Conservation (phyloP, 176 grass and related monocot species). For the Olyra latifolia region DNA sequence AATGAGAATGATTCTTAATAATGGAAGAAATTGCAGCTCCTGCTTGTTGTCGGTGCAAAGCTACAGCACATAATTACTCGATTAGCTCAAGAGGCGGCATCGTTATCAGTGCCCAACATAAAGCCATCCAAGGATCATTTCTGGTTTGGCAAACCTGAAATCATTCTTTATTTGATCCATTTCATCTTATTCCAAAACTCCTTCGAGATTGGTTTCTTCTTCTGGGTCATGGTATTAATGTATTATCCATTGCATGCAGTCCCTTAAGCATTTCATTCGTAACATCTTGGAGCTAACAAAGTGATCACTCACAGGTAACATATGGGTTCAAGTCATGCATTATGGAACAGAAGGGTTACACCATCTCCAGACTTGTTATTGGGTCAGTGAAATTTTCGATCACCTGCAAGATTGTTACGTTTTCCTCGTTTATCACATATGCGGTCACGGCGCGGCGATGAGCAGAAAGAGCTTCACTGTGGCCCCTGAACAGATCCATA, state of each 20-base stretch:
- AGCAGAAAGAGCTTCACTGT: background rate
- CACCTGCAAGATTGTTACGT: background rate
- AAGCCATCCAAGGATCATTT: slow-evolving; percentile 77
- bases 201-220: slow-evolving; percentile 90
- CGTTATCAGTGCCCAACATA: slow-evolving; percentile 21
- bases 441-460: background rate
- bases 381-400: slow-evolving; percentile 50
- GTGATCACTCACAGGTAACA: slow-evolving; percentile 42
- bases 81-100: slow-evolving; percentile 65
- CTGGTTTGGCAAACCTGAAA: slow-evolving; percentile 65
- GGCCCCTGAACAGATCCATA: background rate
- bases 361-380: slow-evolving; percentile 65
- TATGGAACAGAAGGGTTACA: slow-evolving; percentile 60
- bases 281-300: background rate
- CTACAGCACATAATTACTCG: slow-evolving; percentile 75
- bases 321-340: slow-evolving; percentile 85
- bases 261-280: background rate
- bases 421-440: background rate
- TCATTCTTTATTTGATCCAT: slow-evolving; percentile 79
- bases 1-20: slow-evolving; percentile 16
- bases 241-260: background rate
- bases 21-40: slow-evolving; percentile 63
- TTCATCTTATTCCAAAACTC: slow-evolving; percentile 98
- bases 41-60: slow-evolving; percentile 80
- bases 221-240: slow-evolving; percentile 84